Evolutionary conservation across 345 rosid genomes (phyloP).

Genomic region (Eucalyptus pauciflora): DNA sequence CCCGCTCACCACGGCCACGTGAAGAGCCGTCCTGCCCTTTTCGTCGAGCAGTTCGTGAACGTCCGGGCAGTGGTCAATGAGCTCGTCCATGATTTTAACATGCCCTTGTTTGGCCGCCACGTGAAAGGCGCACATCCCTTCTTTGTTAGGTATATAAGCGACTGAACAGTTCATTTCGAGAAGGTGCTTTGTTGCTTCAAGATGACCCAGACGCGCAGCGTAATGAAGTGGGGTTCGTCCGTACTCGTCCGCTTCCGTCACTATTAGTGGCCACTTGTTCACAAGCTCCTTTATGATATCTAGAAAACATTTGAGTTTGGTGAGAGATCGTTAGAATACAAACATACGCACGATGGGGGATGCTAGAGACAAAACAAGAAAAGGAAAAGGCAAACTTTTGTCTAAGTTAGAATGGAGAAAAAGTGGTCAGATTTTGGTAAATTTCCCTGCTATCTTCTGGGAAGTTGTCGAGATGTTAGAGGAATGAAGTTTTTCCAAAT

Average conservation of each 20-base stretch:
- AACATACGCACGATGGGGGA: neutral
- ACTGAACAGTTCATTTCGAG: neutral
- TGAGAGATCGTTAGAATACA: neutral
- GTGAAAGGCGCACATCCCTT: slow-evolving; percentile 13
- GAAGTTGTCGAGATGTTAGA: neutral
- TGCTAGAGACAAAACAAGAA: neutral
- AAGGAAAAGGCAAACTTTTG: neutral
- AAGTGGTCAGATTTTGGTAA: neutral
- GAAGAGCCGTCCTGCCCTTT: slow-evolving; percentile 13
- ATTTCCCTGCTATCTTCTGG: neutral
- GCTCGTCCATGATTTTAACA: neutral
- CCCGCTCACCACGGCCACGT: slow-evolving; percentile 16
- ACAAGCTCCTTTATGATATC: neutral
- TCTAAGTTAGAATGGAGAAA: neutral
- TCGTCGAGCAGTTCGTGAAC: neutral
- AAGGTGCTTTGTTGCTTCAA: neutral
- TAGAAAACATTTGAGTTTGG: neutral
- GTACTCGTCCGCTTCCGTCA: neutral
- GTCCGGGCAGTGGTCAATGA: neutral
- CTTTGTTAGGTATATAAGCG: neutral
- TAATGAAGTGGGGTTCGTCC: slow-evolving; percentile 20
- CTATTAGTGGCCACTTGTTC: neutral
- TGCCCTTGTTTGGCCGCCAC: slow-evolving; percentile 11
- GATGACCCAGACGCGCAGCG: slow-evolving; percentile 8
- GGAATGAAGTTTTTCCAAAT: neutral